Evolutionary conservation across 2,329 filamentous ascomycete genomes (phyloP).

Genomic region (Geosmithia flava): DNA sequence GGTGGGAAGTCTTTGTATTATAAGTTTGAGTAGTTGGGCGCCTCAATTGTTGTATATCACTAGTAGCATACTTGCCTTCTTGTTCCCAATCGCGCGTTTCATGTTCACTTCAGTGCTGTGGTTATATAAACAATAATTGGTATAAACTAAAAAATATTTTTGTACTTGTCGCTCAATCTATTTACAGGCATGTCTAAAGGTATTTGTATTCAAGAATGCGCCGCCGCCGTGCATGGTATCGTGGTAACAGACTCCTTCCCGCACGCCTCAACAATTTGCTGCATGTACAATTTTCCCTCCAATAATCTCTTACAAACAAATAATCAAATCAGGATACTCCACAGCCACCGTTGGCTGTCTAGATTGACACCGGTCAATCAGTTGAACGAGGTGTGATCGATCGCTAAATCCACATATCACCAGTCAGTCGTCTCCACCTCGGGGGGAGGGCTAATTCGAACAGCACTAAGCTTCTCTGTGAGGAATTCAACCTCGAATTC

Average conservation of each 20-base stretch:
- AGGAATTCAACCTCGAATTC: neutral
- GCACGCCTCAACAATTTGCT: neutral
- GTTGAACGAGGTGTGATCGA: neutral
- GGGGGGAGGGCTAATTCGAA: neutral
- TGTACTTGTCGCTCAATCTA: neutral
- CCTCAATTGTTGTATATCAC: neutral
- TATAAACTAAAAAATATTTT: too few relatives aligned
- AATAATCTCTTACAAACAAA: neutral
- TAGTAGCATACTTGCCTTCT: neutral
- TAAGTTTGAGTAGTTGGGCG: neutral
- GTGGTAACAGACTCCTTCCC: constrained; percentile 4
- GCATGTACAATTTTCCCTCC: neutral
- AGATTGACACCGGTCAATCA: neutral
- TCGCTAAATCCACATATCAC: neutral
- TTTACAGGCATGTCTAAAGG: neutral
- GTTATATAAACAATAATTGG: too few relatives aligned
- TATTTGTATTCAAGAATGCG: constrained; percentile 1
- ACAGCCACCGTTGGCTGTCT: neutral
- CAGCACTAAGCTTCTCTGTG: neutral
- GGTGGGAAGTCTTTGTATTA: neutral
- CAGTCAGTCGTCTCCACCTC: neutral
- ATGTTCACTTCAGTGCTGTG: too few relatives aligned
- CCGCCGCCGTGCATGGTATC: constrained; percentile 10
- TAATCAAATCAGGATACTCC: neutral
- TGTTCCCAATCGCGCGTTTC: too few relatives aligned